A percentile compares a stretch with the other conserved stretches of the same genome.
phyloP scores from a whole-genome alignment of 2,329 filamentous ascomycete species.

The Teratosphaeria gauchensis region DNA sequence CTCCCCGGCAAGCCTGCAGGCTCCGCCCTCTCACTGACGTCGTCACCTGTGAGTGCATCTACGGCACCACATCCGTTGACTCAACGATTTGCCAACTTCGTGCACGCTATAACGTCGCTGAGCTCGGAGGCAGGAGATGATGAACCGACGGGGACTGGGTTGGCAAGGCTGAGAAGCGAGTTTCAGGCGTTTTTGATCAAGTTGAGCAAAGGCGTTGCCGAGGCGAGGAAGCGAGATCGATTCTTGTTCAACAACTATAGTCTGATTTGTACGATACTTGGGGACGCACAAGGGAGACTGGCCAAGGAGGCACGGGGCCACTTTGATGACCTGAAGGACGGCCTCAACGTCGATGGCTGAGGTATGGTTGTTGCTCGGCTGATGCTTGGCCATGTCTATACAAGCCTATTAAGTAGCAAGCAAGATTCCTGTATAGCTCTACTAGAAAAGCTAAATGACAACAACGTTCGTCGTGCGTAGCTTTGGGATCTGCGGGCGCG shows the following conservation, averaged over 20 bases:
- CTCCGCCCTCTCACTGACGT: slow-evolving; percentile 46
- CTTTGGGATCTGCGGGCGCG: neutral
- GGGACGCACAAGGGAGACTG: slow-evolving; percentile 59
- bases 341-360: neutral
- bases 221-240: slow-evolving; percentile 70
- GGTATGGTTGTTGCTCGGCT: neutral
- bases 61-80: slow-evolving; percentile 85
- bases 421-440: no score
- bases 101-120: slow-evolving; percentile 73
- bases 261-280: slow-evolving; percentile 82
- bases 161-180: slow-evolving; percentile 67
- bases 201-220: slow-evolving; percentile 64
- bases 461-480: neutral
- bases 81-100: slow-evolving; percentile 87
- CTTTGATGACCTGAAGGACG: slow-evolving; percentile 54
- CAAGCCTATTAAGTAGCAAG: neutral
- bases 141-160: slow-evolving; percentile 76
- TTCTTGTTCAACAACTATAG: slow-evolving; percentile 97
- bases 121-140: slow-evolving; percentile 89
- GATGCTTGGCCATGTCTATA: no score
- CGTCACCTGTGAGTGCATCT: slow-evolving; percentile 51
- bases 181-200: slow-evolving; percentile 75
- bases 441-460: no score
- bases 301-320: slow-evolving; percentile 64
- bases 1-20: slow-evolving; percentile 40